Percentiles rank a stretch among this genome's conserved stretches.
Evolutionary conservation across 1,284 basidiomycete genomes (phyloP).

Genomic region (Naganishia albida): DNA sequence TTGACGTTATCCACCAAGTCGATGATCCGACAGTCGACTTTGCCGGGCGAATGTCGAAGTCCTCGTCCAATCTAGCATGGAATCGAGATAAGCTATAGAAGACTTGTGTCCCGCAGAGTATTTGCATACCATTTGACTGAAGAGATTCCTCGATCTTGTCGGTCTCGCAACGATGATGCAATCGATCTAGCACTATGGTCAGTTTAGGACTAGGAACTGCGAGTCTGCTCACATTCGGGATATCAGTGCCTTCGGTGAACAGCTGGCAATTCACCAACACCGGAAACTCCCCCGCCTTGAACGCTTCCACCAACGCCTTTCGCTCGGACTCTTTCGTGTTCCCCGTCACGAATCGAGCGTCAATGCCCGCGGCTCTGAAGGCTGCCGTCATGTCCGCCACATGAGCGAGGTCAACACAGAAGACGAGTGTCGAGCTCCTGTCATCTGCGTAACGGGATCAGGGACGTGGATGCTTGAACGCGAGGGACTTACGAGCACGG

Average conservation of each 20-base stretch:
- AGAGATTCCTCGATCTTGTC: constrained; percentile 83
- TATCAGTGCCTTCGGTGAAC: constrained; percentile 86
- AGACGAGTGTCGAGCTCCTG: constrained; percentile 83
- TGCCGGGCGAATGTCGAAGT: constrained; percentile 82
- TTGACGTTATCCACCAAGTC: constrained; percentile 83
- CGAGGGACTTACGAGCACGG: constrained; percentile 62
- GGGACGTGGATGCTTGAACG: not conserved
- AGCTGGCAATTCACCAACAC: constrained; percentile 93
- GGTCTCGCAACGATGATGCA: constrained; percentile 84
- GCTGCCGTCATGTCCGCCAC: constrained; percentile 72
- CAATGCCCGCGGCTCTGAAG: constrained; percentile 76
- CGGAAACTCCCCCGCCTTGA: constrained; percentile 72
- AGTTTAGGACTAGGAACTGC: constrained; percentile 18
- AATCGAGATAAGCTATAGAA: no score
- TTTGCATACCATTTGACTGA: constrained; percentile 80
- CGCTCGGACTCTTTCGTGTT: constrained; percentile 69
- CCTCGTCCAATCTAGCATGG: constrained; percentile 82
- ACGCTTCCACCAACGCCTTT: constrained; percentile 66
- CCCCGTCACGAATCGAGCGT: constrained; percentile 79
- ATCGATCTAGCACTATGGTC: constrained; percentile 62
- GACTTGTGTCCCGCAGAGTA: no score
- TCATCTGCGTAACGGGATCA: constrained; percentile 50
- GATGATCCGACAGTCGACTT: constrained; percentile 82
- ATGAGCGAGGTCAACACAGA: constrained; percentile 84
- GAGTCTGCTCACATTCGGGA: constrained; percentile 62